Base-by-base conservation (phyloP, 1,139 yeast species). In the Arxiozyma telluris region DNA sequence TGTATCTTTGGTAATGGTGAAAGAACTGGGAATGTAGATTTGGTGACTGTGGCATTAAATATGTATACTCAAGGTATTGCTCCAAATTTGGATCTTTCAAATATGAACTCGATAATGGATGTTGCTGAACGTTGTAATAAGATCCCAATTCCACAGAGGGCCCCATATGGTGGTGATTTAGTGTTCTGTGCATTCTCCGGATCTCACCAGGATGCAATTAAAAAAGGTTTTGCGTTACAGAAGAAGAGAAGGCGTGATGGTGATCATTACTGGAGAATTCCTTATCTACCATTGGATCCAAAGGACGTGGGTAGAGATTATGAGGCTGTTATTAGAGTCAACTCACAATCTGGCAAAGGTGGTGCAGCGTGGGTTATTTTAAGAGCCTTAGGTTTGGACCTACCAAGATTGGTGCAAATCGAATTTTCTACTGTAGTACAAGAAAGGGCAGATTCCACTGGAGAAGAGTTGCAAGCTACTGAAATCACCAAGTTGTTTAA, bases 331-430 rank as follows among this genome's bases (percentile, higher is more conserved):
- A 93, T 93, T 67, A 83, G 98, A 72, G 98, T 93, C 72, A 93
- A 93, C 76, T 90, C 97, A 12, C 98, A 93, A 76, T 86, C 96
- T 30, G 98, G 98, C 67, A 93, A 93, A 75, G 98, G 98, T 68
- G 98, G 98, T 69, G 96, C 98, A 34, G 96, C 98, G 38, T 93
- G 98, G 97, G 87, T 93, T 61, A 86, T 93, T 66, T 79, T 90
- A 65, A 82, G 95, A 67, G 81, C 87, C 59, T 77, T 93, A 68
- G 97, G 91, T 61, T 79, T 93, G 58, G 98, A 93, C 66, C 79
- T 93, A 63, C 98, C 98, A 58, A 83, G 98, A 71, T 85, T 84
- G 53, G 76, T 93, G 69, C 98, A 93, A 74, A 87, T 91, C 50
- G 89, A 87, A 56, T 93, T 90, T 72, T 90, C 97, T 30, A 81